Percentiles rank a stretch among this genome's conserved stretches.
phyloP scores from a whole-genome alignment of 495 filamentous ascomycete species.

The Elaphomyces granulatus region DNA sequence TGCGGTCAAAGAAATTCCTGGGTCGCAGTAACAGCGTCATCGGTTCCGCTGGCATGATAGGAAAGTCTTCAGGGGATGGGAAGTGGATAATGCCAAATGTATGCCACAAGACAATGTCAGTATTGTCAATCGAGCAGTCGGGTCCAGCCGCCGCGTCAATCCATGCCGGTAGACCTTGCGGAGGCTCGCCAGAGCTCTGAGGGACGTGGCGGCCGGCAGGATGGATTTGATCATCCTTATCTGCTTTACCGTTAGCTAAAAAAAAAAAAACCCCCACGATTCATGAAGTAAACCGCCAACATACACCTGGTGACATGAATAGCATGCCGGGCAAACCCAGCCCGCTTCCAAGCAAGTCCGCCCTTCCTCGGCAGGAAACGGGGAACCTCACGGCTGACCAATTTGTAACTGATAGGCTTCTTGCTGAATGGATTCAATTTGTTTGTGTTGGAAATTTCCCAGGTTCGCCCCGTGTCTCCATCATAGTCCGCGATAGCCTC shows the following conservation, averaged over 20 bases:
- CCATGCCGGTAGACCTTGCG: conserved; percentile 68
- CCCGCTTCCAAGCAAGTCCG: conserved; percentile 83
- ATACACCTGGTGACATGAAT: conserved; percentile 86
- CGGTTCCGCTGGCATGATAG: conserved; percentile 86
- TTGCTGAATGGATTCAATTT: conserved; percentile 74
- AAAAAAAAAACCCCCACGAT: background rate
- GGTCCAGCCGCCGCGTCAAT: conserved; percentile 50
- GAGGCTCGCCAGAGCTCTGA: conserved; percentile 78
- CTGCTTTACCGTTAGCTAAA: conserved; percentile 22
- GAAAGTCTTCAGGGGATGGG: conserved; percentile 85
- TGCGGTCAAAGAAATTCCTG: conserved; percentile 74
- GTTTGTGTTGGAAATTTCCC: conserved; percentile 81
- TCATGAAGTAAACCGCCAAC: conserved; percentile 7
- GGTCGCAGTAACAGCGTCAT: conserved; percentile 76
- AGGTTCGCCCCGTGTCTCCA: conserved; percentile 62
- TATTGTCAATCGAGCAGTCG: conserved; percentile 61
- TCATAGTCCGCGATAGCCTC: conserved; percentile 72
- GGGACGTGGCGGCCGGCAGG: conserved; percentile 90
- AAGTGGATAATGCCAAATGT: conserved; percentile 92
- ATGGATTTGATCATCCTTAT: conserved; percentile 74
- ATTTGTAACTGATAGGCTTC: conserved; percentile 81
- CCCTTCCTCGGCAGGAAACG: conserved; percentile 68
- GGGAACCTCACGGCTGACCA: conserved; percentile 76
- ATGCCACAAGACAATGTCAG: conserved; percentile 88
- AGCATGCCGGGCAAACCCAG: conserved; percentile 82